Evolutionary conservation across 1,284 basidiomycete species (phyloP), one percentile per base, ranked within the genome.

Genomic region (Leccinum fuscescens): DNA sequence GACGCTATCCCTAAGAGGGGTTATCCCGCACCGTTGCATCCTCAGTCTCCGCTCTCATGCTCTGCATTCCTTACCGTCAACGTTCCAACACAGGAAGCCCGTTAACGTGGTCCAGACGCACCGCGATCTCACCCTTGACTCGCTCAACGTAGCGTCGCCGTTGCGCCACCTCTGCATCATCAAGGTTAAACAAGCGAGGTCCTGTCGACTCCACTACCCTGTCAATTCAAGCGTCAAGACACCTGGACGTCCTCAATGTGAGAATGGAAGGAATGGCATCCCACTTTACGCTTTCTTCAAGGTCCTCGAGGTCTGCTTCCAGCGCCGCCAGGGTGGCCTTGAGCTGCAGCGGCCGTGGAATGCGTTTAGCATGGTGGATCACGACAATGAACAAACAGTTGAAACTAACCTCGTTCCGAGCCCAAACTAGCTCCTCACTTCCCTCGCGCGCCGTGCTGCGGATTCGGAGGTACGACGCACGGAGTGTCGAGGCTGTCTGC

Each of bases 241-340:
- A 46, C 15, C 39, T 17, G 9, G 50, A 35, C 7, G 8, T n/a
- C 29, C 35, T 29, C 15, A 4, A 46, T 20, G 11, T 44, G 31
- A 6, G n/a, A 46, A 20, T 20, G 42, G 48, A 42, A 6, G n/a
- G 15, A 20, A 27, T 58, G 27, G 42, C 46, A 3, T 17, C 83
- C 64, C 73, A 91, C 83, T 85, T 86, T 29, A 96, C 93, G 66
- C 92, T 93, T 70, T 94, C 92, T 57, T 95, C 93, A 20, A 96
- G 76, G 69, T 94, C 93, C 62, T 94, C 90, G 29, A 95, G 72
- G 76, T 96, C 94, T 0, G 90, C 86, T 70, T 94, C 91, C 33
- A 96, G 77, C 1, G 88, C 77, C 1, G 85, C 82, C 8, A 96
- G 80, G 2, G 90, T 90, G 0, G 86, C 86, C 72, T 87, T 87